Evolutionary conservation across 2,329 filamentous ascomycete species (phyloP), one percentile per base, ranked within the genome.

Genomic region (Neoascochyta sp.): DNA sequence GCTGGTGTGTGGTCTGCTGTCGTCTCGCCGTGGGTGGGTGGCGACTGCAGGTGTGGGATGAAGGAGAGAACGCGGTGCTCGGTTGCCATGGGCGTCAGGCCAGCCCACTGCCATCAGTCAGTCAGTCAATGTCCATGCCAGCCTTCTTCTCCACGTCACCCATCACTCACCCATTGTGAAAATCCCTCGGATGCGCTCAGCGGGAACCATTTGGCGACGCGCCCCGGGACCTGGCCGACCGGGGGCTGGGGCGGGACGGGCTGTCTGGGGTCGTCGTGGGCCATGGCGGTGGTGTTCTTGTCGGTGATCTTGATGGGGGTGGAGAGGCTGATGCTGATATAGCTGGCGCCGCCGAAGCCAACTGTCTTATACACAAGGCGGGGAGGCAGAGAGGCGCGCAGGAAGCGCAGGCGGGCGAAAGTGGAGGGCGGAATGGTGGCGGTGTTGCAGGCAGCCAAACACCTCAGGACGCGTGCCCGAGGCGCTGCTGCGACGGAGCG

Each of bases 131-230:
- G 10, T 16, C 16, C 8, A 19, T 24, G 12, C 20, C n/a, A 23
- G 5, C 9, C 17, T 4, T 11, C 7, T 14, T 3, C 13, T n/a
- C 2, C 6, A 17, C 5, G 29, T 15, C 26, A 15, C n/a, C n/a
- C n/a, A 18, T 29, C 29, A 71, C 80, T 43, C 65, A 86, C 84
- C 87, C 92, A 96, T 73, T 96, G 90, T 47, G 76, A 82, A 42
- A 87, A 86, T 10, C 86, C 90, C 36, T 95, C 88, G 54, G 89
- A 92, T 67, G 95, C 95, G 27, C 88, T 82, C 13, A 96, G 67
- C 2, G 92, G 89, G 47, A 98, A 96, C 62, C 76, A 81, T 18
- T 65, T 48, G 4, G 48, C 43, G 16, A 57, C 45, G 9, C 56
- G 21, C 9, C 63, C 50, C 41, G 58, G 54, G 26, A 35, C 47